These are phyloP conservation scores for Annulohypoxylon truncatum DNA, from an alignment of 2,329 filamentous ascomycete genomes.

Conservation along the genomic window DNA sequence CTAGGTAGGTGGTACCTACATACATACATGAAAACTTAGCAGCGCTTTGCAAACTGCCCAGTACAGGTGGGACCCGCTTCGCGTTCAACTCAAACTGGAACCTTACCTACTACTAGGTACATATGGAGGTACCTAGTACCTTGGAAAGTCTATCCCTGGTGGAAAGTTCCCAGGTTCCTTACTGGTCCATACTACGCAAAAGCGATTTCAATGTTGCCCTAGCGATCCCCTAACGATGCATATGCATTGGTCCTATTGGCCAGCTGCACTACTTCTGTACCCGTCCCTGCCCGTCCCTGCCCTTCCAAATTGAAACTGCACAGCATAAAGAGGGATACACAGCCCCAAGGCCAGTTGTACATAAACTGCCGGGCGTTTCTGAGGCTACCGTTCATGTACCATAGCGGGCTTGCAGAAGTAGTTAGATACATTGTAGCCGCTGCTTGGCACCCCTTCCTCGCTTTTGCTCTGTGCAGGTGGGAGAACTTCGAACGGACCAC, in stretches of 20 bases:
- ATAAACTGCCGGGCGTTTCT: conserved; percentile 32
- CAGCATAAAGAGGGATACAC: conserved; percentile 37
- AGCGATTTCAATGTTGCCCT: not conserved
- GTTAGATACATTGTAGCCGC: conserved; percentile 35
- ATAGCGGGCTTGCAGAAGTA: conserved; percentile 22
- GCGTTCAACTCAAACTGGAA: conserved; percentile 7
- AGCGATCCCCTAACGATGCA: not conserved
- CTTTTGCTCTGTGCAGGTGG: not conserved
- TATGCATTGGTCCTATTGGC: not conserved
- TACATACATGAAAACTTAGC: not conserved
- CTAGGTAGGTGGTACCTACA: too few species aligned
- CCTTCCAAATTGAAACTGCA: conserved; percentile 23
- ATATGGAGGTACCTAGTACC: not conserved
- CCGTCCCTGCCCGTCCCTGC: not conserved
- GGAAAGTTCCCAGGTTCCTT: not conserved
- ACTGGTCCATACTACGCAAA: not conserved
- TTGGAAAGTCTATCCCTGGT: not conserved
- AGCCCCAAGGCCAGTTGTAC: conserved; percentile 28
- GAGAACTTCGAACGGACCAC: not conserved
- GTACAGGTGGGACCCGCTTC: conserved; percentile 17
- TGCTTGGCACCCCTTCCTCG: conserved; percentile 18
- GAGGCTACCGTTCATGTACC: conserved; percentile 30
- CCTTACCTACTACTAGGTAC: not conserved
- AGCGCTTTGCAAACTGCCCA: conserved; percentile 16
- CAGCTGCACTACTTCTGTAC: not conserved